Evolutionary conservation across 208 protist species (phyloP).

Genomic region (Acanthamoeba divionensis): DNA sequence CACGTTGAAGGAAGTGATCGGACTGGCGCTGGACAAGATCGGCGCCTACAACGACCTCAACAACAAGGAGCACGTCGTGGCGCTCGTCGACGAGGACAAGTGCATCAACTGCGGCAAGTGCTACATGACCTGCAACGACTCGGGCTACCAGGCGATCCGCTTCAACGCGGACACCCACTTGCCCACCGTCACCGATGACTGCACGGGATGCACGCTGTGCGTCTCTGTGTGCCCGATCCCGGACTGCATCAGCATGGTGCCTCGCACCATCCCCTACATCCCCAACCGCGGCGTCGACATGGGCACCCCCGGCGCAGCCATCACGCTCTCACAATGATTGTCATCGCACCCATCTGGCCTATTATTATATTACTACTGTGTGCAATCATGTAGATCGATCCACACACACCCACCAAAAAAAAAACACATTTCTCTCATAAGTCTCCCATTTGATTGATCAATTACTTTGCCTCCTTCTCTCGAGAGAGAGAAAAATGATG

Average conservation of each 20-base stretch:
- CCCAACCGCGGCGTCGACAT: constrained; percentile 71
- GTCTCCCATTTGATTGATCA: no score
- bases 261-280: constrained; percentile 62
- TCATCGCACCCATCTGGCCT: background rate
- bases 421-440: no score
- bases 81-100: constrained; percentile 81
- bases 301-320: background rate
- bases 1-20: constrained; percentile 69
- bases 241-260: constrained; percentile 86
- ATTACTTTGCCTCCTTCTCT: no score
- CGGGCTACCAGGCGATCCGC: constrained; percentile 80
- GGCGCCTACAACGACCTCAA: constrained; percentile 73
- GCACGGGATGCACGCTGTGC: constrained; percentile 83
- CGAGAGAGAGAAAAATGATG: no score
- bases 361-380: background rate
- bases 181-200: constrained; percentile 77
- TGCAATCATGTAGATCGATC: background rate
- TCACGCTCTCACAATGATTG: background rate
- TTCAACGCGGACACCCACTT: constrained; percentile 81
- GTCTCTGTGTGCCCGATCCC: constrained; percentile 80
- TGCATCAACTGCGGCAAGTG: constrained; percentile 90
- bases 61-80: constrained; percentile 81
- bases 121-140: constrained; percentile 87
- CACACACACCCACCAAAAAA: no score
- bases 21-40: constrained; percentile 71